Evolutionary conservation across 805 yeast species (phyloP).

Genomic region (Candida verbasci): DNA sequence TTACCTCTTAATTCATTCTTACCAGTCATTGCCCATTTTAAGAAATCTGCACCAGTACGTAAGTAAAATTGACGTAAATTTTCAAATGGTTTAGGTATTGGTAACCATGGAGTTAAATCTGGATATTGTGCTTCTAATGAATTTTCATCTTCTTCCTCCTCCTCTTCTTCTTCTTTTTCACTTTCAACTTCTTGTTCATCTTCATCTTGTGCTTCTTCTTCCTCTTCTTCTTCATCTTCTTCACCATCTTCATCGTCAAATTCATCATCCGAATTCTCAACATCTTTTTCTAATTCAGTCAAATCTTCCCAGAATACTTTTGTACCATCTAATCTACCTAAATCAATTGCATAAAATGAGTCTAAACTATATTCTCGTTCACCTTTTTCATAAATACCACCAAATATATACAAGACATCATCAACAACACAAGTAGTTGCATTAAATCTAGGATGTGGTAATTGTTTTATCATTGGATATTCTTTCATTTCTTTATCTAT

Average conservation of each 20-base stretch:
- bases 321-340: constrained; percentile 83
- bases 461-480: constrained; percentile 52
- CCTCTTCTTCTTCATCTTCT: constrained; percentile 53
- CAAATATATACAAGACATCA: constrained; percentile 77
- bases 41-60: constrained; percentile 79
- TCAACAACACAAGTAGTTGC: constrained; percentile 80
- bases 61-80: constrained; percentile 75
- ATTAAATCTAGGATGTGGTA: constrained; percentile 90
- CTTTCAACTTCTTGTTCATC: constrained; percentile 32
- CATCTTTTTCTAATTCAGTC: constrained; percentile 49
- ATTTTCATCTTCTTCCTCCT: constrained; percentile 63
- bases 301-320: constrained; percentile 88
- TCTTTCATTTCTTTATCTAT: constrained; percentile 35
- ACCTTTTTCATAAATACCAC: constrained; percentile 87
- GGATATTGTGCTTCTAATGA: constrained; percentile 69
- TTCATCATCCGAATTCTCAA: constrained; percentile 61
- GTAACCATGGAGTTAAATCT: constrained; percentile 93
- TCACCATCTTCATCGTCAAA: constrained; percentile 63
- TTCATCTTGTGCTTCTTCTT: constrained; percentile 37
- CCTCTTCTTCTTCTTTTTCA: constrained; percentile 65
- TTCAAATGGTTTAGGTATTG: constrained; percentile 95
- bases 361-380: constrained; percentile 84
- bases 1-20: constrained; percentile 86
- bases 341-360: constrained; percentile 79
- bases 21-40: constrained; percentile 90